Evolutionary conservation across 345 rosid species (phyloP), one percentile per base, ranked within the genome.

Genomic region (Iberis pinnata): DNA sequence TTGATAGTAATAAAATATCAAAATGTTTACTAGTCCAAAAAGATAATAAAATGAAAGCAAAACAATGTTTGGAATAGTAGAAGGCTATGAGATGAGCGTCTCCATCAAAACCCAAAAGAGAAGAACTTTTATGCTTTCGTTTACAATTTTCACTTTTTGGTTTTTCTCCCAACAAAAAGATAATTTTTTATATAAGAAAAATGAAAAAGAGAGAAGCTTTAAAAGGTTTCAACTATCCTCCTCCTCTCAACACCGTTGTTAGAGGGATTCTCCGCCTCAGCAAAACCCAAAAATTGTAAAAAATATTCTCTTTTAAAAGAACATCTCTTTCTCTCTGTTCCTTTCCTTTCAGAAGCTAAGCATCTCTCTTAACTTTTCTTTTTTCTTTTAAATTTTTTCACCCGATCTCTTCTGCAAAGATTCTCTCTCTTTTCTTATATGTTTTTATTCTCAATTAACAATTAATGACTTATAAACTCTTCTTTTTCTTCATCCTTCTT

Each of bases 321-420:
- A 59, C 43, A 59, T 53, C 44, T 67, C 61, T 59, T 67, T 58
- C 70, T 68, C 68, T 69, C 64, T 68, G 67, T 76, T 69, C 62
- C 63, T 73, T 67, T 75, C 70, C 78, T 76, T 81, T 82, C 77
- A 64, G 80, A 84, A 81, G 93, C 80, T 64, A 73, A 81, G 89
- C 84, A 82, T 85, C 86, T 70, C 80, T 76, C 33, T 29, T 29
- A 62, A 61, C 67, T 54, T 70, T 71, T 64, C 56, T 61, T 58
- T 67, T 61, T 64, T 43, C 65, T 65, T 71, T 29, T 5, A 60
- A 53, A 61, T 2, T 27, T 36, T 64, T 60, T 60, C 7, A 18
- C 61, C 56, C 61, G 71, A 67, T 67, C 71, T 60, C 67, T 60
- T 67, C 61, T 60, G 73, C 63, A 41, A 73, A 80, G 82, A 78